Percentiles rank a stretch among this genome's conserved stretches.
These are phyloP conservation scores for Salvia miltiorrhiza DNA, from an alignment of 257 asterid species.

Conservation along the genomic window DNA sequence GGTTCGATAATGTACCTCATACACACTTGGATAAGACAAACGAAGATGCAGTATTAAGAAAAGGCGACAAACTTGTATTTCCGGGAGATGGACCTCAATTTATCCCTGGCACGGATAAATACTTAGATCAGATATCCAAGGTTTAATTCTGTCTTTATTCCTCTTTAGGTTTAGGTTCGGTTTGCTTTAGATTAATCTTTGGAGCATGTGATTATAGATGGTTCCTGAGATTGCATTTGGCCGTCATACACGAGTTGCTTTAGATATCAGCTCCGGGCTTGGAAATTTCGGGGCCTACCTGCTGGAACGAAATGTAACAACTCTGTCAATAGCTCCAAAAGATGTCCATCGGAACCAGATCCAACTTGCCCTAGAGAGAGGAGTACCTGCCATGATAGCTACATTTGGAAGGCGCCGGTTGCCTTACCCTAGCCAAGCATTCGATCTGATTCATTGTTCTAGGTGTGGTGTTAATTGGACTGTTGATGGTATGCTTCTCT, in stretches of 20 bases:
- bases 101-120: conserved; percentile 29
- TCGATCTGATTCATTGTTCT: conserved; percentile 64
- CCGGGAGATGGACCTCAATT: conserved; percentile 35
- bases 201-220: conserved; percentile 39
- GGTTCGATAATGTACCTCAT: conserved; percentile 47
- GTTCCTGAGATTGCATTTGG: conserved; percentile 58
- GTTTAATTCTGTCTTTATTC: conserved; percentile 27
- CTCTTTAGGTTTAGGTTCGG: neutral
- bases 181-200: conserved; percentile 12
- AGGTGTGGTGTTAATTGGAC: conserved; percentile 46
- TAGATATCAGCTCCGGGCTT: conserved; percentile 50
- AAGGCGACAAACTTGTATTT: conserved; percentile 37
- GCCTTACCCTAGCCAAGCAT: conserved; percentile 65
- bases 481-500: conserved; percentile 37
- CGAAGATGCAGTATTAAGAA: conserved; percentile 26
- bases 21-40: conserved; percentile 26
- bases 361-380: conserved; percentile 59
- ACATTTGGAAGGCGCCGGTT: conserved; percentile 40
- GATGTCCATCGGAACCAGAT: conserved; percentile 39
- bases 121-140: conserved; percentile 57
- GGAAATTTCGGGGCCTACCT: conserved; percentile 58
- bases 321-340: conserved; percentile 52
- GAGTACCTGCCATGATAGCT: conserved; percentile 63
- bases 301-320: conserved; percentile 49
- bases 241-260: conserved; percentile 43